Percentiles rank a stretch among this genome's conserved stretches.
Evolutionary conservation across 768 basidiomycete genomes (phyloP).

Genomic region (Sistotremastrum niveocremeum): DNA sequence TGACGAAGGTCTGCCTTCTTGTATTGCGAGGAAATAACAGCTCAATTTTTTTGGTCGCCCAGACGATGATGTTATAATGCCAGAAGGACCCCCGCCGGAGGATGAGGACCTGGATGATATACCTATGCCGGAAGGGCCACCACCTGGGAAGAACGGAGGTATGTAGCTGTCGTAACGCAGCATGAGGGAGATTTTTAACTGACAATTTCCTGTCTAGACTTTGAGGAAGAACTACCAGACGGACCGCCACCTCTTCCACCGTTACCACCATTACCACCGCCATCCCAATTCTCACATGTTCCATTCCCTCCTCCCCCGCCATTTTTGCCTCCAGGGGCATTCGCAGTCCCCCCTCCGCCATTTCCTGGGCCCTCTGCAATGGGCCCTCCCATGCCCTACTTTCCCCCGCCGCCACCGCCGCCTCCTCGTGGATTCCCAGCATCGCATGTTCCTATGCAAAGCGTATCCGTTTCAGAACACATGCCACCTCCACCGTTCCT

Average conservation of each 20-base stretch:
- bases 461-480: constrained; percentile 1
- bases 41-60: constrained; percentile 1
- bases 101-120: constrained; percentile 62
- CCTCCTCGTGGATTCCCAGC: constrained; percentile 15
- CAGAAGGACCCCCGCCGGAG: constrained; percentile 47
- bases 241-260: constrained; percentile 18
- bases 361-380: constrained; percentile 11
- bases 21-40: neutral
- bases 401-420: constrained; percentile 14
- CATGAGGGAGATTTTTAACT: constrained; percentile 4
- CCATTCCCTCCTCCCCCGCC: constrained; percentile 8
- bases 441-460: constrained; percentile 12
- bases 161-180: constrained; percentile 7
- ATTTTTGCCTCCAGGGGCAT: constrained; percentile 8
- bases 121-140: constrained; percentile 76
- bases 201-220: constrained; percentile 1
- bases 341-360: constrained; percentile 5
- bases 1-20: constrained; percentile 9
- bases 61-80: constrained; percentile 56
- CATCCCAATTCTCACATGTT: constrained; percentile 16
- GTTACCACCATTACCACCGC: constrained; percentile 19
- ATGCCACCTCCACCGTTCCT: constrained; percentile 27
- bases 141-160: constrained; percentile 18
- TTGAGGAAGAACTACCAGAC: constrained; percentile 5
- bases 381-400: constrained; percentile 16